Conservation (phyloP, 2,329 filamentous ascomycete genomes). For the Lanzia echinophila region DNA sequence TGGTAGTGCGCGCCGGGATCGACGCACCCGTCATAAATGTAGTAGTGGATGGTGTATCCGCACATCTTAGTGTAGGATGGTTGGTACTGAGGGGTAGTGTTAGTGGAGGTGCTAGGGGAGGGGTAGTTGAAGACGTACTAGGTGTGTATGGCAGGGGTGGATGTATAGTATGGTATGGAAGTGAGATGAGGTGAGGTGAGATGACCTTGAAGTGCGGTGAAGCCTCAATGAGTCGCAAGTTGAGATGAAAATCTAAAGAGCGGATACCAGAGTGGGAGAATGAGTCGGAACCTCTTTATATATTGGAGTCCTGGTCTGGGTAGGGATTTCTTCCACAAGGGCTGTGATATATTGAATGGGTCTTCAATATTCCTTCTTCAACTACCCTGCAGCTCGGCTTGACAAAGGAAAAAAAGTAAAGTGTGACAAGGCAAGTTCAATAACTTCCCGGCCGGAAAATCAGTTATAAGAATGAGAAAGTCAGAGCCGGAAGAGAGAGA, state of each 20-base stretch:
- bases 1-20: constrained; percentile 67
- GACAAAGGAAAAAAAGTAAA: constrained; percentile 17
- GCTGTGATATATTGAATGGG: constrained; percentile 4
- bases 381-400: constrained; percentile 6
- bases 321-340: not conserved
- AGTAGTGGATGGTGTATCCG: constrained; percentile 67
- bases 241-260: not conserved
- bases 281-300: constrained; percentile 5
- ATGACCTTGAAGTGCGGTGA: not conserved
- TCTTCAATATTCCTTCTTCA: not conserved
- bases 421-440: not conserved
- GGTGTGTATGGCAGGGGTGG: no score
- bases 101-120: not conserved
- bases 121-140: not conserved
- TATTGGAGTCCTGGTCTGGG: not conserved
- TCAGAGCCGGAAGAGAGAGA: constrained; percentile 13
- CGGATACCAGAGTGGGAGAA: not conserved
- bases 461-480: constrained; percentile 9
- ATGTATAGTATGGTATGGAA: no score
- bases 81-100: not conserved
- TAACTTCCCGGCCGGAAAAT: constrained; percentile 8
- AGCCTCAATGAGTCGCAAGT: not conserved
- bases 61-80: constrained; percentile 38
- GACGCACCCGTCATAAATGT: constrained; percentile 65
- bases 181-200: no score